Evolutionary conservation across 192 early-diverging fungal genomes (phyloP).

Genomic region (Cetraspora pellucida): DNA sequence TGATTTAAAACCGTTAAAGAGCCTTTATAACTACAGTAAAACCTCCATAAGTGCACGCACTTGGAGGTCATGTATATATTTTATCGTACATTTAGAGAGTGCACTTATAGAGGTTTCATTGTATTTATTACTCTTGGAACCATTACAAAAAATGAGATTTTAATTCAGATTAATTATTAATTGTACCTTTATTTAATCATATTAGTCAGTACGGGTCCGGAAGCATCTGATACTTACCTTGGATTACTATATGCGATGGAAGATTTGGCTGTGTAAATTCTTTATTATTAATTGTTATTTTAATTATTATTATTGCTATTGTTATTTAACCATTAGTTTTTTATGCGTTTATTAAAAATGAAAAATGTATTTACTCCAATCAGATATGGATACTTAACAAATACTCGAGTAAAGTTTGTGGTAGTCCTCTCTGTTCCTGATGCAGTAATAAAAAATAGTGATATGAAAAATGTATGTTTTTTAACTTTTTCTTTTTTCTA

Average conservation of each 20-base stretch:
- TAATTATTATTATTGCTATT: not conserved
- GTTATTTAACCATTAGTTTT: constrained; percentile 2
- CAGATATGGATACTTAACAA: constrained; percentile 85
- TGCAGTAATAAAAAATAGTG: constrained; percentile 74
- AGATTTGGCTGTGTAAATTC: constrained; percentile 79
- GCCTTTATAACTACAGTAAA: no score
- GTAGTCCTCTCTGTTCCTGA: constrained; percentile 71
- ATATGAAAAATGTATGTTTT: constrained; percentile 72
- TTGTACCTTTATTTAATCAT: not conserved
- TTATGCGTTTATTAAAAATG: not conserved
- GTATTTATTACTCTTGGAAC: no score
- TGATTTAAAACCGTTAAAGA: no score
- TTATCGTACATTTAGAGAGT: no score
- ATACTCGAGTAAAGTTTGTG: constrained; percentile 80
- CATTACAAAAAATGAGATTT: not conserved
- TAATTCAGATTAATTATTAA: constrained; percentile 2
- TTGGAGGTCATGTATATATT: no score
- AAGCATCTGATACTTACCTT: constrained; percentile 79
- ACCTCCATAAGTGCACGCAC: no score
- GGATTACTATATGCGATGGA: constrained; percentile 89
- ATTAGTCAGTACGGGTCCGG: constrained; percentile 58
- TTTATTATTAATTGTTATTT: not conserved
- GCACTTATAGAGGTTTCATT: no score
- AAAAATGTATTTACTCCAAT: not conserved
- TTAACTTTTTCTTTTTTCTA: not conserved